A percentile compares a stretch with the other conserved stretches of the same genome.
These are phyloP conservation scores for Tulasnella sp. DNA, from an alignment of 768 basidiomycete species.

Conservation along the genomic window DNA sequence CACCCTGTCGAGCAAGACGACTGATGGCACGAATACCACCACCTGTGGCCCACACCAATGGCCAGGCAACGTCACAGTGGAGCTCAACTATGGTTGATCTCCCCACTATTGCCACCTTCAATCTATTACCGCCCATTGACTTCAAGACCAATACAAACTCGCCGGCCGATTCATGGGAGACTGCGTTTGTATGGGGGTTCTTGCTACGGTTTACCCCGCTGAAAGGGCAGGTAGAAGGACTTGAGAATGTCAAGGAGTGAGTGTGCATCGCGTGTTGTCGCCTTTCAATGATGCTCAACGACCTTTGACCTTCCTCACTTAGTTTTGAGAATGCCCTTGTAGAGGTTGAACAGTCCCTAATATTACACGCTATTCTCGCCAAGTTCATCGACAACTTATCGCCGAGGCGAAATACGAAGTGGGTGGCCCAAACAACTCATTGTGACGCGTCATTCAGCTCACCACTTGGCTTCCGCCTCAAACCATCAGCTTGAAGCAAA, in stretches of 20 bases:
- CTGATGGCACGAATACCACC: not conserved
- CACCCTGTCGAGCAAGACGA: not conserved
- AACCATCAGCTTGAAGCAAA: constrained; percentile 57
- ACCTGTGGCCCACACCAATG: not conserved
- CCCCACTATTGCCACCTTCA: constrained; percentile 4
- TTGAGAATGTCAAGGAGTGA: constrained; percentile 75
- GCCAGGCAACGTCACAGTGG: not conserved
- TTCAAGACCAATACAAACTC: constrained; percentile 1
- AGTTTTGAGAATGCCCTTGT: constrained; percentile 74
- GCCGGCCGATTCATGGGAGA: constrained; percentile 76
- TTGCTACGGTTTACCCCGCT: constrained; percentile 71
- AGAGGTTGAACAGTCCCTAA: constrained; percentile 44
- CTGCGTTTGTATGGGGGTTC: constrained; percentile 74
- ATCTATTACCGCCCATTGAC: constrained; percentile 21
- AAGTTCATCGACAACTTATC: constrained; percentile 72
- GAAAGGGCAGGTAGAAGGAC: constrained; percentile 60
- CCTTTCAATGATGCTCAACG: not conserved
- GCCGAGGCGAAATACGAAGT: constrained; percentile 48
- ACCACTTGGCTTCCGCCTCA: constrained; percentile 21
- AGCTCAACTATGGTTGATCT: not conserved
- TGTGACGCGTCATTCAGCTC: constrained; percentile 6
- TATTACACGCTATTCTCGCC: constrained; percentile 58
- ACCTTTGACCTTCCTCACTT: constrained; percentile 13
- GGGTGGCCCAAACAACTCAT: constrained; percentile 2
- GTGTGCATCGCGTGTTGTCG: constrained; percentile 26